Conservation (phyloP, 768 basidiomycete genomes). For the Pulveroboletus sp. region DNA sequence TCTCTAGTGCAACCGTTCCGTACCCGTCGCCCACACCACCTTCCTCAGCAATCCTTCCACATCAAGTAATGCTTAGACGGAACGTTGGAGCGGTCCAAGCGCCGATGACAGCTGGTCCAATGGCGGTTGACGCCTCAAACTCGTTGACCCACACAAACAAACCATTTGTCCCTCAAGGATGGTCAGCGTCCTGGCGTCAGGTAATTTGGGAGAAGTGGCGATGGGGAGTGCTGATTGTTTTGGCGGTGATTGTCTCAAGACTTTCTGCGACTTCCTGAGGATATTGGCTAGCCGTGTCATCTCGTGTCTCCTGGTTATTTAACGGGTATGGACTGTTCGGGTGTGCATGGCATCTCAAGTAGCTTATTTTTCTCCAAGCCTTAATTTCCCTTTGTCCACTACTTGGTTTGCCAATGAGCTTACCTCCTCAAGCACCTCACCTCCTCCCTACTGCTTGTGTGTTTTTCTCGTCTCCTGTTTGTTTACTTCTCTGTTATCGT, state of each 20-base stretch:
- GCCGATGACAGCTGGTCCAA: conserved; percentile 14
- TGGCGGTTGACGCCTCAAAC: conserved; percentile 16
- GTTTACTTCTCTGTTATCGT: conserved; percentile 12
- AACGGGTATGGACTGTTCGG: conserved; percentile 13
- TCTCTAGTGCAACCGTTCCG: conserved; percentile 14
- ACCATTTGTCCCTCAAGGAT: conserved; percentile 40
- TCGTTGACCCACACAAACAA: conserved; percentile 27
- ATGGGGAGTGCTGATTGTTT: conserved; percentile 73
- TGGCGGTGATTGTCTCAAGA: conserved; percentile 76
- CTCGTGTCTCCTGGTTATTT: conserved; percentile 14
- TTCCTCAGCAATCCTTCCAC: conserved; percentile 18
- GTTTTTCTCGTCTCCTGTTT: conserved; percentile 1
- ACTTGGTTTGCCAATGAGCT: conserved; percentile 9
- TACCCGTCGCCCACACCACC: conserved; percentile 15
- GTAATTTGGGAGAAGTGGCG: conserved; percentile 83
- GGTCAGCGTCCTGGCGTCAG: conserved; percentile 61
- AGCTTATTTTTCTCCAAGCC: conserved; percentile 13
- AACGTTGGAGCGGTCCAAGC: conserved; percentile 18
- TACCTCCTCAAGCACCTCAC: conserved; percentile 7
- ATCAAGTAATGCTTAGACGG: conserved; percentile 20
- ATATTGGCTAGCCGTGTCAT: not conserved
- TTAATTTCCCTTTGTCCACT: conserved; percentile 10
- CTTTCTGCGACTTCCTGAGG: conserved; percentile 52
- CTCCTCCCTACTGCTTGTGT: conserved; percentile 10
- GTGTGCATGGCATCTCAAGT: conserved; percentile 17